These are phyloP conservation scores for Tolypocladium ovalisporum DNA, from an alignment of 2,329 filamentous ascomycete species.

Conservation along the genomic window DNA sequence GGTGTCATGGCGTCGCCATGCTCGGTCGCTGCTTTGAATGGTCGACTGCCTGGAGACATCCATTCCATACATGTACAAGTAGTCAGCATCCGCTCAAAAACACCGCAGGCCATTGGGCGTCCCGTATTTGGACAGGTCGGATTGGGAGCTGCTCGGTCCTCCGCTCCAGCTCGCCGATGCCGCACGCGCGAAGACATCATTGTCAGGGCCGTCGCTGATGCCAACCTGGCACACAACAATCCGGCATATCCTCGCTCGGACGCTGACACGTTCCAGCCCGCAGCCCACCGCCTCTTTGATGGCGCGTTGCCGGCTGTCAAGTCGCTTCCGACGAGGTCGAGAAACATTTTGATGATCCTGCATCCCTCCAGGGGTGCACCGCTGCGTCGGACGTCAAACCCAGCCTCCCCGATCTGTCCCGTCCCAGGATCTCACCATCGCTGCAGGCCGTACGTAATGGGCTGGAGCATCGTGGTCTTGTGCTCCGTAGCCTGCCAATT, in stretches of 20 bases:
- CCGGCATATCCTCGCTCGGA: background rate
- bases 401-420: background rate
- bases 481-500: background rate
- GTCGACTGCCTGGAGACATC: background rate
- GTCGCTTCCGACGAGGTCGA: background rate
- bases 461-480: slow-evolving; percentile 2
- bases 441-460: slow-evolving; percentile 8
- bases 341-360: background rate
- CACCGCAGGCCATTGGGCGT: slow-evolving; percentile 5
- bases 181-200: background rate
- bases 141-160: background rate
- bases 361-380: background rate
- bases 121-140: background rate
- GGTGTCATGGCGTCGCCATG: background rate
- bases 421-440: slow-evolving; percentile 5
- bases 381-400: background rate
- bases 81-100: slow-evolving; percentile 4
- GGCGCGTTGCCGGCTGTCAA: background rate
- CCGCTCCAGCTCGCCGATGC: background rate
- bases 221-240: background rate
- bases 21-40: background rate
- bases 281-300: background rate
- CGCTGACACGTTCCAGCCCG: background rate
- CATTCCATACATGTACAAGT: background rate
- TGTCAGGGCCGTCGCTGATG: background rate